Evolutionary conservation across 176 grass and related monocot genomes (phyloP).

Genomic region (Pontederia crassipes): DNA sequence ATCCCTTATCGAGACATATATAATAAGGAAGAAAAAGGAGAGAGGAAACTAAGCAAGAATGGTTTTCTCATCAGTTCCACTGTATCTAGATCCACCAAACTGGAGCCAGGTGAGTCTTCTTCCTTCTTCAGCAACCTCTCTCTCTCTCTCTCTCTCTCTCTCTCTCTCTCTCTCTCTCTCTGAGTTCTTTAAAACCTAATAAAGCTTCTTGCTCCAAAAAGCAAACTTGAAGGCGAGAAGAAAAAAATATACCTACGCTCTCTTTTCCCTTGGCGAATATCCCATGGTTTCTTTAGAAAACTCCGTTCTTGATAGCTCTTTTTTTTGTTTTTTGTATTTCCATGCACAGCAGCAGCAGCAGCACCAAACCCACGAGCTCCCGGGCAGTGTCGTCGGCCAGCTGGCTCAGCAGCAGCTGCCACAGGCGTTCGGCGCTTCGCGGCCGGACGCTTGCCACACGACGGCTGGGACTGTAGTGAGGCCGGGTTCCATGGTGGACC

Average conservation of each 20-base stretch:
- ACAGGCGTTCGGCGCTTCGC: neutral
- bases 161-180: no score
- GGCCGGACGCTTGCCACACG: neutral
- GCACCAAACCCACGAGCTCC: conserved; percentile 7
- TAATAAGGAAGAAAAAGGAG: neutral
- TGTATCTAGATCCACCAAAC: conserved; percentile 14
- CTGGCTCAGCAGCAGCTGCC: neutral
- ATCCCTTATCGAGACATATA: neutral
- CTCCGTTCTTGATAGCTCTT: no score
- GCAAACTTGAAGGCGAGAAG: no score
- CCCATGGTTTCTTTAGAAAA: no score
- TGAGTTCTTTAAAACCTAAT: neutral
- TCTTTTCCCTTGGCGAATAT: no score
- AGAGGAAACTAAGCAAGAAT: neutral
- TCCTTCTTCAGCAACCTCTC: neutral
- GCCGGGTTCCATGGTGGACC: conserved; percentile 13
- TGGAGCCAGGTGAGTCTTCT: conserved; percentile 15
- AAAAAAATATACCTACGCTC: no score
- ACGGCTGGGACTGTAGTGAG: conserved; percentile 1
- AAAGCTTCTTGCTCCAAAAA: no score
- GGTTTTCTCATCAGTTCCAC: conserved; percentile 13
- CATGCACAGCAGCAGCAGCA: neutral
- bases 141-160: neutral
- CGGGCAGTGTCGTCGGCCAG: neutral
- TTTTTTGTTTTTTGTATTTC: no score